These are phyloP conservation scores for Orbilia brochopaga DNA, from an alignment of 2,329 filamentous ascomycete genomes.

Conservation along the genomic window DNA sequence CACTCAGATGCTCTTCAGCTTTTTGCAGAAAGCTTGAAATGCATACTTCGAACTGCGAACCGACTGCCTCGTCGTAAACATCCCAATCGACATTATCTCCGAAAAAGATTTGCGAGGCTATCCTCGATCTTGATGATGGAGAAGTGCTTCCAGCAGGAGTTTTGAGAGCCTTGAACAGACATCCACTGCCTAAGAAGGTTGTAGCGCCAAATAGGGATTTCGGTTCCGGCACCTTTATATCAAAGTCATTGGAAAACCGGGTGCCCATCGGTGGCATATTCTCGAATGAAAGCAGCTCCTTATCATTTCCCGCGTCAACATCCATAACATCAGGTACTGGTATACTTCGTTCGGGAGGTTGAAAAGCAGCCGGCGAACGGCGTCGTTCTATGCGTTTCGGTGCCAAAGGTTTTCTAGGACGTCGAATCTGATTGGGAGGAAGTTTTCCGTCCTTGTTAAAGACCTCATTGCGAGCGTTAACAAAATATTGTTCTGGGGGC, in stretches of 20 bases:
- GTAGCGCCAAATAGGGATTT: constrained; percentile 52
- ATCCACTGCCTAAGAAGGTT: constrained; percentile 53
- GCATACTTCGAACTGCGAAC: constrained; percentile 51
- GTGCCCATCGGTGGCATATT: constrained; percentile 44
- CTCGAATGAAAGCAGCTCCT: constrained; percentile 23
- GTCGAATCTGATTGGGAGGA: neutral
- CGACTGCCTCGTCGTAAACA: constrained; percentile 53
- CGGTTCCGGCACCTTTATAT: constrained; percentile 46
- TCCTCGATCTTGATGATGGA: neutral
- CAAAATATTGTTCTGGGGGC: constrained; percentile 10
- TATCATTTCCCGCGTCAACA: constrained; percentile 15
- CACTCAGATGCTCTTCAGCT: constrained; percentile 26
- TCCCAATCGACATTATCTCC: constrained; percentile 52
- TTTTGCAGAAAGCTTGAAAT: constrained; percentile 44
- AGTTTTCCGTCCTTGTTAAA: constrained; percentile 21
- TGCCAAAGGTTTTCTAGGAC: constrained; percentile 1
- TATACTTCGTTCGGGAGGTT: constrained; percentile 20
- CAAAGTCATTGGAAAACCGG: constrained; percentile 53
- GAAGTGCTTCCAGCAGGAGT: constrained; percentile 34
- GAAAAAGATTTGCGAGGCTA: constrained; percentile 1
- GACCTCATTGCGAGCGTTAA: constrained; percentile 7
- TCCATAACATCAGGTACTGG: constrained; percentile 16
- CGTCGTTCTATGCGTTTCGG: constrained; percentile 27
- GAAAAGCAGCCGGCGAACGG: constrained; percentile 18
- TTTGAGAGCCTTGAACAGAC: constrained; percentile 50